Evolutionary conservation across 2,329 filamentous ascomycete species (phyloP).

Genomic region (Tolypocladium guangdongense): DNA sequence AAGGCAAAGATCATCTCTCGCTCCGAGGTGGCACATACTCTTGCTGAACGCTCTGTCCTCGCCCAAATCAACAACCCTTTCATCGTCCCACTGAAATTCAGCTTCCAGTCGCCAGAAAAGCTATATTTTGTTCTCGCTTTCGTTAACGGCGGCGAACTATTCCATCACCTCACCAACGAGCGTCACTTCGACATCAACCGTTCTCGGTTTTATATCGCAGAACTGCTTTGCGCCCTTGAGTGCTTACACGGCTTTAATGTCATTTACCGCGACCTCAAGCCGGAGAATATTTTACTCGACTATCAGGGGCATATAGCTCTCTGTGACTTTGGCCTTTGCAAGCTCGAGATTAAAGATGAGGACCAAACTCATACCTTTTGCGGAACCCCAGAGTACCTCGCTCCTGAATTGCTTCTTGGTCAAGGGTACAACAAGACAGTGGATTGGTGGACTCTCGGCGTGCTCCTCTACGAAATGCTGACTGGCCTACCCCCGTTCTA

Average conservation of each 20-base stretch:
- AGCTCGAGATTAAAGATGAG: conserved; percentile 98
- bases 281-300: conserved; percentile 93
- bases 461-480: conserved; percentile 96
- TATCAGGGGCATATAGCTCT: conserved; percentile 96
- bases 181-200: conserved; percentile 96
- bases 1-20: conserved; percentile 98
- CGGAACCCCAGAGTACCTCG: conserved; percentile 93
- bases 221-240: conserved; percentile 88
- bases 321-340: conserved; percentile 96
- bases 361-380: conserved; percentile 98
- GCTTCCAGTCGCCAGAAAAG: conserved; percentile 97
- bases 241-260: conserved; percentile 97
- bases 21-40: conserved; percentile 92
- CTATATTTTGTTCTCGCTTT: conserved; percentile 95
- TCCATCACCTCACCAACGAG: conserved; percentile 93
- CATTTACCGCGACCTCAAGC: conserved; percentile 69
- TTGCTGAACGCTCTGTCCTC: conserved; percentile 91
- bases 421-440: conserved; percentile 97
- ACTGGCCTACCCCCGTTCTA: conserved; percentile 96
- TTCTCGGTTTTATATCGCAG: conserved; percentile 92
- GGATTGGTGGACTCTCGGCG: conserved; percentile 99
- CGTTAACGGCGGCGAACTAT: conserved; percentile 94
- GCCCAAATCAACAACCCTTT: conserved; percentile 99
- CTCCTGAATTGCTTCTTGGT: conserved; percentile 83
- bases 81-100: conserved; percentile 97